Percentiles rank a stretch among this genome's conserved stretches.
These are phyloP conservation scores for Capsicum rhomboideum DNA, from an alignment of 257 asterid species.

Conservation along the genomic window DNA sequence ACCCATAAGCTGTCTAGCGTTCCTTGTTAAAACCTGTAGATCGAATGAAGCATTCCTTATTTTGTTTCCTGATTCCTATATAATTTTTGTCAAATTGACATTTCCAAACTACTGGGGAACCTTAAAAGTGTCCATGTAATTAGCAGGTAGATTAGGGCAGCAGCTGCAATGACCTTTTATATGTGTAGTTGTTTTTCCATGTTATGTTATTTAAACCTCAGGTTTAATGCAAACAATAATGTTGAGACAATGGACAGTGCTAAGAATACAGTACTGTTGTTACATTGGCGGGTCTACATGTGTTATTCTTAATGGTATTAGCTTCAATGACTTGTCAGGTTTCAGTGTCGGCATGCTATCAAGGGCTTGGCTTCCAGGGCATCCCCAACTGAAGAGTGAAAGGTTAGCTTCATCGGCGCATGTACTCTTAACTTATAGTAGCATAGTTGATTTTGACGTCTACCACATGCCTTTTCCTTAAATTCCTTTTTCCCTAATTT, in stretches of 20 bases:
- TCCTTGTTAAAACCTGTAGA: not conserved
- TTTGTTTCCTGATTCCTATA: not conserved
- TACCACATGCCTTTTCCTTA: not conserved
- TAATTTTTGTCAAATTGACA: not conserved
- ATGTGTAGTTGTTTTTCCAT: not conserved
- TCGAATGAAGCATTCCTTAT: not conserved
- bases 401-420: not conserved
- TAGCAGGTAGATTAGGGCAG: not conserved
- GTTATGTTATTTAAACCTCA: not conserved
- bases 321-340: slow-evolving; percentile 37
- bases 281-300: not conserved
- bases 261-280: not conserved
- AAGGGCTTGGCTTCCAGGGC: slow-evolving; percentile 56
- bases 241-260: not conserved
- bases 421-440: not conserved
- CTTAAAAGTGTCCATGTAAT: not conserved
- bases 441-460: not conserved
- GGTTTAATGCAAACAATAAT: not conserved
- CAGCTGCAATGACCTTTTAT: not conserved
- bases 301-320: not conserved
- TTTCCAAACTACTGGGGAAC: not conserved
- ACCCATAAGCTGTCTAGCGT: not conserved
- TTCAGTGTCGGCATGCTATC: slow-evolving; percentile 74
- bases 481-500: not conserved
- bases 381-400: slow-evolving; percentile 53